Conservation (phyloP, 2,329 filamentous ascomycete genomes). For the Epichloe uncinata region DNA sequence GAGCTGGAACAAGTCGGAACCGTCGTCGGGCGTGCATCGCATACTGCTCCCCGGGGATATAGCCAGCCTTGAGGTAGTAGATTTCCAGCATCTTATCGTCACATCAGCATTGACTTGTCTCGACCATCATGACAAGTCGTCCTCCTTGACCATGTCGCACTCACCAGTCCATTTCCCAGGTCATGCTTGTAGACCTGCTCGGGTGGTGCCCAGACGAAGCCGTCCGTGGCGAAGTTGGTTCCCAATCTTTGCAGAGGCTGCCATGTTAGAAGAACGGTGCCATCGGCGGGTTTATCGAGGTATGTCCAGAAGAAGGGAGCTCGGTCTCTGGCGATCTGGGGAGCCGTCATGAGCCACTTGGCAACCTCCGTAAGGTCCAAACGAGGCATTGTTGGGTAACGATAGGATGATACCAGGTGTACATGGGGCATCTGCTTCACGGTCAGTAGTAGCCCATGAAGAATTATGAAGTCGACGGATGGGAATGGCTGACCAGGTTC, state of each 20-base stretch:
- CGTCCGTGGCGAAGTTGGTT: conserved; percentile 75
- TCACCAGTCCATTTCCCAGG: conserved; percentile 45
- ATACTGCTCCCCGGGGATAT: conserved; percentile 58
- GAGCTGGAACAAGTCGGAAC: conserved; percentile 68
- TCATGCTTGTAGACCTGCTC: conserved; percentile 70
- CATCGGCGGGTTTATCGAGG: conserved; percentile 68
- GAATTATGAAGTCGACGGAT: neutral
- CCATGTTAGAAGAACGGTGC: conserved; percentile 76
- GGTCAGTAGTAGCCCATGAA: conserved; percentile 9
- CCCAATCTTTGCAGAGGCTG: conserved; percentile 62
- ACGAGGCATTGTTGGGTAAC: conserved; percentile 61
- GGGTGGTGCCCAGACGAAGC: conserved; percentile 77
- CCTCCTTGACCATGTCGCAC: conserved; percentile 9
- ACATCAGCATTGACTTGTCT: neutral
- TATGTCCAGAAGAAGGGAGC: conserved; percentile 91
- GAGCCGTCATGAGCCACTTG: conserved; percentile 70
- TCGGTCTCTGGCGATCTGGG: conserved; percentile 71
- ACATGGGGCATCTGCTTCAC: conserved; percentile 62
- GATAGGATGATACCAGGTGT: conserved; percentile 73
- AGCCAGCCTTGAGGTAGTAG: conserved; percentile 70
- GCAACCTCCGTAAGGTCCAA: conserved; percentile 66
- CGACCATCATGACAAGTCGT: neutral
- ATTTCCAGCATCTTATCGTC: conserved; percentile 66
- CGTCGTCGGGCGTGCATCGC: conserved; percentile 70
- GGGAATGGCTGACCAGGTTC: conserved; percentile 23